Evolutionary conservation across 2,329 filamentous ascomycete species (phyloP), one percentile per base, ranked within the genome.

Genomic region (Cryphonectria japonica): DNA sequence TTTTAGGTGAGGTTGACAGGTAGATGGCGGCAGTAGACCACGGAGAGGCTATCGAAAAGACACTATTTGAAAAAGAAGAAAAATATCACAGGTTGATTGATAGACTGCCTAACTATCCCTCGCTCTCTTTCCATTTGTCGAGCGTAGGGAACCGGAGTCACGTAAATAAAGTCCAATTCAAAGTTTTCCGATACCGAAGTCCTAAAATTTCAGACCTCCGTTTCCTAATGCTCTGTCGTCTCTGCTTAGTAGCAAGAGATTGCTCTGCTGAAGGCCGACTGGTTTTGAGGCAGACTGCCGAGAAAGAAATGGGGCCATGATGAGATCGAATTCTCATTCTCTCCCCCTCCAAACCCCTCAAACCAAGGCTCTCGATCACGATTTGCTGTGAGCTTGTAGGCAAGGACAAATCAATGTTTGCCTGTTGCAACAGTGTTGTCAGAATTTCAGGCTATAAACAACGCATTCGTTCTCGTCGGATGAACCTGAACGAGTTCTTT

Each of bases 1-100:
- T n/a, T 71, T 1, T 68, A 89, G 87, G 87, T 76, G 87, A 89
- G 85, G 87, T 89, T 68, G 87, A 89, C 81, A 85, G 87, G 81
- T 89, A 86, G 79, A 81, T 74, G 70, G 50, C 46, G 41, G 73
- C 69, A 70, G 72, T 72, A 69, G 57, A 66, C 63, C 67, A 52
- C 67, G 63, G 68, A 26, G n/a, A 52, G 64, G 34, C 46, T 73
- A 74, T 73, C 52, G 63, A 73, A 72, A 71, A 71, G 61, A 67
- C 16, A 63, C 8, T 54, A 29, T 39, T 39, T 22, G 39, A 22
- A 67, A 62, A 66, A 75, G 77, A 77, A 72, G 22, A 29, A 76
- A 78, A 74, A 71, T 75, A 76, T 77, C 59, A 34, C 67, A 63
- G 67, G 67, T 60, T 67, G 46, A 68, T 46, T 60, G 64, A 69